phyloP scores from a whole-genome alignment of 805 yeast species.

The Candida nemodendra region DNA sequence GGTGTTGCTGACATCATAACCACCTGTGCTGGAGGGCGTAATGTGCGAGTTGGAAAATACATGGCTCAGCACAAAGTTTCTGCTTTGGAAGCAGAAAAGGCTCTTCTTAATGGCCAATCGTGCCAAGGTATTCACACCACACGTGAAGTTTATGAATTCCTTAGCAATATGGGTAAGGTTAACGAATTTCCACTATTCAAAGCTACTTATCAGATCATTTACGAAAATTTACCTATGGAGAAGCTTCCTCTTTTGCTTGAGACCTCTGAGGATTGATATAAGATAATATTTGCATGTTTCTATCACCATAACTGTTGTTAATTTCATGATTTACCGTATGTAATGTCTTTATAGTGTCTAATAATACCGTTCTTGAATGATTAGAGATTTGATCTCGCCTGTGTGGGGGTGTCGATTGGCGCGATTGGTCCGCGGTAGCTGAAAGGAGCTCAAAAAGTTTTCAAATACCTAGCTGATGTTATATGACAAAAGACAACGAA shows the following conservation, averaged over 20 bases:
- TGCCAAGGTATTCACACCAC: slow-evolving; percentile 95
- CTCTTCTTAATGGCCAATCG: slow-evolving; percentile 88
- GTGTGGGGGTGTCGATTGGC: no score
- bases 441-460: no score
- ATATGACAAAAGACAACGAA: no score
- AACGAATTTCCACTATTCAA: slow-evolving; percentile 80
- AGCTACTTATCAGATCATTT: slow-evolving; percentile 80
- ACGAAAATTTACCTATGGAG: slow-evolving; percentile 70
- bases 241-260: slow-evolving; percentile 73
- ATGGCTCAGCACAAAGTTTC: slow-evolving; percentile 78
- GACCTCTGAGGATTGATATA: slow-evolving; percentile 31
- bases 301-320: no score
- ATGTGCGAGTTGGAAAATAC: slow-evolving; percentile 84
- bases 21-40: slow-evolving; percentile 97
- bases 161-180: slow-evolving; percentile 48
- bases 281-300: no score
- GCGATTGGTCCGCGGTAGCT: no score
- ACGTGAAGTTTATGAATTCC: slow-evolving; percentile 85
- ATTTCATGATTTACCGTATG: no score
- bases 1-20: slow-evolving; percentile 99
- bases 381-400: not conserved
- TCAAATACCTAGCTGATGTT: no score
- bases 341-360: no score
- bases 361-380: no score
- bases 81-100: slow-evolving; percentile 81